Conservation (phyloP, 768 basidiomycete species). For the Grammothele lineata region DNA sequence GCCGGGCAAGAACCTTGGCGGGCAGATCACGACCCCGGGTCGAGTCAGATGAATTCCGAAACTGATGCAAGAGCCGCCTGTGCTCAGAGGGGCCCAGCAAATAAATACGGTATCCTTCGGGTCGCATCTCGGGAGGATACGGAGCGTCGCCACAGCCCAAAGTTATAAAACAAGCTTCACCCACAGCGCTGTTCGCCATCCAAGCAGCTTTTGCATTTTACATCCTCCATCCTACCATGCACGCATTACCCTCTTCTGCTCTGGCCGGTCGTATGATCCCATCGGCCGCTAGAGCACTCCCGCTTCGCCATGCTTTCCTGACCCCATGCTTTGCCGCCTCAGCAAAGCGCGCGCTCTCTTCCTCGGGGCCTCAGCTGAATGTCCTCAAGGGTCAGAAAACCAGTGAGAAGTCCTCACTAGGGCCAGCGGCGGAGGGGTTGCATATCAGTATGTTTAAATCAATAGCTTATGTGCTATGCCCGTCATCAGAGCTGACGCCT, state of each 20-base stretch:
- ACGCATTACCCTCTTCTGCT: conserved; percentile 5
- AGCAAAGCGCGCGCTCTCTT: conserved; percentile 14
- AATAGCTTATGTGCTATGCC: not conserved
- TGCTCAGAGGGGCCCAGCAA: no score
- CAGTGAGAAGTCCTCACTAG: conserved; percentile 11
- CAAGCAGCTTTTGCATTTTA: not conserved
- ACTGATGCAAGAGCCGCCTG: no score
- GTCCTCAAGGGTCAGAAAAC: conserved; percentile 7
- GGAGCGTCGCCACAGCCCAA: conserved; percentile 4
- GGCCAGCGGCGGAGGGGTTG: conserved; percentile 31
- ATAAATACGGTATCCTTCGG: conserved; percentile 20
- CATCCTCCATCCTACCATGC: conserved; percentile 4
- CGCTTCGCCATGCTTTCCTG: conserved; percentile 6
- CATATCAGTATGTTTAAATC: conserved; percentile 27
- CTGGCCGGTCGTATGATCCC: conserved; percentile 8
- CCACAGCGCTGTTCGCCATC: not conserved
- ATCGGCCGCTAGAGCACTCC: conserved; percentile 4
- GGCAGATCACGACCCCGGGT: no score
- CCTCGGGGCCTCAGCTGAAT: conserved; percentile 1
- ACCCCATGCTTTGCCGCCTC: conserved; percentile 9
- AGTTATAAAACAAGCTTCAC: conserved; percentile 15
- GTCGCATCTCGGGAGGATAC: conserved; percentile 18
- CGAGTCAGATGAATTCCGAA: no score
- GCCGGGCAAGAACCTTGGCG: no score
- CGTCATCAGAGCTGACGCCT: not conserved